phyloP scores from a whole-genome alignment of 176 grass and related monocot genomes.

The Oryza glumipatula region DNA sequence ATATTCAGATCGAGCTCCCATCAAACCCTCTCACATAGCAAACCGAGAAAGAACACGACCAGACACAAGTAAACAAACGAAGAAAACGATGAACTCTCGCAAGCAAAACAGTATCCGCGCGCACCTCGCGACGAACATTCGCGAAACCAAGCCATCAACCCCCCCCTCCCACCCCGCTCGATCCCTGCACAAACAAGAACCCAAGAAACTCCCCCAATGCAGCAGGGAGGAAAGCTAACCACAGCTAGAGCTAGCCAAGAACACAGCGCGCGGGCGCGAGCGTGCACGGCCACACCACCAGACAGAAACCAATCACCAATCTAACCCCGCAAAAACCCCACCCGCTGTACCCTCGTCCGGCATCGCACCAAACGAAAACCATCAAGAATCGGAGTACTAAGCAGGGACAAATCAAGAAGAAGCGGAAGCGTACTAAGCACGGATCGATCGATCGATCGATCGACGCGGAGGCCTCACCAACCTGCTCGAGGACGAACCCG shows the following conservation, averaged over 20 bases:
- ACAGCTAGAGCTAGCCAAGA: background rate
- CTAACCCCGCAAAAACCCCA: no score
- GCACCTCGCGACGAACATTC: background rate
- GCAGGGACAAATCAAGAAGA: background rate
- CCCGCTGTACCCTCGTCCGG: conserved; percentile 4
- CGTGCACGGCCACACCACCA: background rate
- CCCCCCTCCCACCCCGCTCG: no score
- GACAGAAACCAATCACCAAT: background rate
- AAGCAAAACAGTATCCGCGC: background rate
- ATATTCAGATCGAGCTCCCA: no score
- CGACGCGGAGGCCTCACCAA: conserved; percentile 6
- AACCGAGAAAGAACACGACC: background rate
- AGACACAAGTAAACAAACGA: background rate
- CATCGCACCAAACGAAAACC: conserved; percentile 3
- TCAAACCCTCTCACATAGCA: no score
- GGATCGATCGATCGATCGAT: background rate
- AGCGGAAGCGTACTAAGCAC: background rate
- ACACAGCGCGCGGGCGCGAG: no score
- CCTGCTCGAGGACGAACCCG: background rate
- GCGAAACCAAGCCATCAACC: background rate
- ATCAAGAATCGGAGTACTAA: background rate
- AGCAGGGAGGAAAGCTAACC: background rate
- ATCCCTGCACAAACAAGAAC: background rate
- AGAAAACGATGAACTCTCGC: background rate
- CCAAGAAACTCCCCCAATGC: background rate